Evolutionary conservation across 2,329 filamentous ascomycete species (phyloP).

Genomic region (Drechslerella coelobrocha): DNA sequence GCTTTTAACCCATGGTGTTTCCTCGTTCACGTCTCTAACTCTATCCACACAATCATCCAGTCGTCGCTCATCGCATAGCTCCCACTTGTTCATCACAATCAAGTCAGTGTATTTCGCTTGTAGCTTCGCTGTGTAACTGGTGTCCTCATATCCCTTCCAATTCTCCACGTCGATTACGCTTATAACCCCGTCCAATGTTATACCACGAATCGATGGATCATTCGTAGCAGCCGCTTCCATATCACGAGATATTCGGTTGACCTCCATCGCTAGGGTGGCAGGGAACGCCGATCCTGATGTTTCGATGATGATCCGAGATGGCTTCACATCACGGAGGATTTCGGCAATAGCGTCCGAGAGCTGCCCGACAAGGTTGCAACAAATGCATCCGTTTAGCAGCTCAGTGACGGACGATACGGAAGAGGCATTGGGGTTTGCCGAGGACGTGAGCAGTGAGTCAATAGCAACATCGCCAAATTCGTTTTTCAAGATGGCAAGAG

Average conservation of each 20-base stretch:
- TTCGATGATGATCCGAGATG: constrained; percentile 91
- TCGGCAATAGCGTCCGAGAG: constrained; percentile 79
- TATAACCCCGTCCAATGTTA: constrained; percentile 83
- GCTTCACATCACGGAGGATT: constrained; percentile 65
- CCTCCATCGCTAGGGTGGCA: constrained; percentile 86
- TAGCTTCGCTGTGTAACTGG: constrained; percentile 83
- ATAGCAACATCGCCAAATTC: constrained; percentile 95
- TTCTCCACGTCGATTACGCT: constrained; percentile 94
- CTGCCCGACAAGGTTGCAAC: constrained; percentile 96
- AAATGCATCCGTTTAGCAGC: constrained; percentile 88
- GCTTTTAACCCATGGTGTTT: constrained; percentile 82
- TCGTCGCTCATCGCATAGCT: constrained; percentile 72
- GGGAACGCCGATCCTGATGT: constrained; percentile 88
- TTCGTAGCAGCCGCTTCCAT: constrained; percentile 60
- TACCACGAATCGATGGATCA: constrained; percentile 61
- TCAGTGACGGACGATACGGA: constrained; percentile 90
- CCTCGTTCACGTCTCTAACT: constrained; percentile 71
- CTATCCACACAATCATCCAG: constrained; percentile 72
- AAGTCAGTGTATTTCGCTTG: constrained; percentile 90
- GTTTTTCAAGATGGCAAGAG: constrained; percentile 93
- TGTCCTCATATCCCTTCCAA: constrained; percentile 91
- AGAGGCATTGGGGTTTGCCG: constrained; percentile 64
- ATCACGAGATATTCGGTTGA: constrained; percentile 78
- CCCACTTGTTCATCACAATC: constrained; percentile 94
- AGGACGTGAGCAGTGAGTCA: constrained; percentile 81